phyloP scores from a whole-genome alignment of 306 rosid genomes.

The Vigna radiata region DNA sequence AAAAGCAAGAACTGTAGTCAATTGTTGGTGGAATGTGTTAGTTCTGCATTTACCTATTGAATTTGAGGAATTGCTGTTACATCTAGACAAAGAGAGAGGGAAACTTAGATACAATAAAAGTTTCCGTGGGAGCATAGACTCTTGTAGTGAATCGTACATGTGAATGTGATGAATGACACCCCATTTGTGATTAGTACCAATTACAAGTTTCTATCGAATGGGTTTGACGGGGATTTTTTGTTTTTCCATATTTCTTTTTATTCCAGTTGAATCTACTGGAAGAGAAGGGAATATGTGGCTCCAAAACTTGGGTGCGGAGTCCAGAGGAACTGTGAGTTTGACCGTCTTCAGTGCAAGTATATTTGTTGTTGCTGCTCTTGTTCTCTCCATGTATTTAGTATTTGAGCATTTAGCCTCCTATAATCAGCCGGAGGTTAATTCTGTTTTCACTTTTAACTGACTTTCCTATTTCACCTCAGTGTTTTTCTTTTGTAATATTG shows the following conservation, averaged over 20 bases:
- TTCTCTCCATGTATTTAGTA: slow-evolving; percentile 87
- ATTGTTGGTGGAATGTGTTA: slow-evolving; percentile 38
- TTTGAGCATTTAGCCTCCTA: slow-evolving; percentile 91
- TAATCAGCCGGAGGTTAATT: slow-evolving; percentile 92
- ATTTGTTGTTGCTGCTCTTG: slow-evolving; percentile 80
- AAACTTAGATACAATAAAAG: not conserved
- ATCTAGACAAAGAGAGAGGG: slow-evolving; percentile 35
- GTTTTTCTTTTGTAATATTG: slow-evolving; percentile 17
- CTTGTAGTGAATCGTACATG: slow-evolving; percentile 17
- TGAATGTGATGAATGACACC: not conserved
- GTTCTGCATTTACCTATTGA: slow-evolving; percentile 21
- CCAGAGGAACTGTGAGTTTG: slow-evolving; percentile 72
- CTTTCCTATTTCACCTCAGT: slow-evolving; percentile 2
- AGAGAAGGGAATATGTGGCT: slow-evolving; percentile 70
- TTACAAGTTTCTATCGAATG: slow-evolving; percentile 52
- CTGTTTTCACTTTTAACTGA: slow-evolving; percentile 19
- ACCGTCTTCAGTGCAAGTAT: slow-evolving; percentile 83
- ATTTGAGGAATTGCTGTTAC: slow-evolving; percentile 33
- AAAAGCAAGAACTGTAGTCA: slow-evolving; percentile 36
- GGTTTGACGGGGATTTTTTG: slow-evolving; percentile 66
- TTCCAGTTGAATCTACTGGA: slow-evolving; percentile 68
- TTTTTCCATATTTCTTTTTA: slow-evolving; percentile 58
- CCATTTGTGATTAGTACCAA: slow-evolving; percentile 18
- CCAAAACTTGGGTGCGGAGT: slow-evolving; percentile 53
- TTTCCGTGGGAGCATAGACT: slow-evolving; percentile 20